Evolutionary conservation across 768 basidiomycete genomes (phyloP), one percentile per base, ranked within the genome.

Genomic region (Suillus placidus): DNA sequence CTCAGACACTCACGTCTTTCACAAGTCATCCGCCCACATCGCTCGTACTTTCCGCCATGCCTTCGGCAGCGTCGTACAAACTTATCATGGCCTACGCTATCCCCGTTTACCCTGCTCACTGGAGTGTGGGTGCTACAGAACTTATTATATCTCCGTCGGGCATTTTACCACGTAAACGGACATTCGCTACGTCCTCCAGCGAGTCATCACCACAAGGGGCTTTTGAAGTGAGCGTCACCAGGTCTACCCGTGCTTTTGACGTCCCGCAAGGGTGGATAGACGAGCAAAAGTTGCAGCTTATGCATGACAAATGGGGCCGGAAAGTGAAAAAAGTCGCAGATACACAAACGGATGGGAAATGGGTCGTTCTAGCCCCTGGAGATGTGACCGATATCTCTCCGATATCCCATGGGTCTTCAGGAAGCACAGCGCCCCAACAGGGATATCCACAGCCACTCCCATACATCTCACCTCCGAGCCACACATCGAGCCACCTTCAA

Each of bases 261-360:
- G 79, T 91, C 10, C 90, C 91, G 16, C 80, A 80, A 37, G 90
- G 88, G 5, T 93, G 88, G 87, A 81, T 93, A 61, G 88, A 93
- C 73, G 85, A 87, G 61, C 73, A 81, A 60, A 88, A 88, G 73
- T 77, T 93, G 47, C 81, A 80, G 34, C 68, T 75, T 30, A 86
- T 92, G 81, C 86, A 86, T 42, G 88, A 90, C 68, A 93, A 94
- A 68, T 93, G 91, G 89, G 82, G 84, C 35, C 89, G 92, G 64
- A 93, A 92, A 74, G 84, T 94, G 23, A 78, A 80, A 52, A 79
- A 81, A 14, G 88, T 94, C 37, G 85, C 88, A n/a, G 89, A 87
- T 69, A 88, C 85, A 18, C 88, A 92, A 71, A 92, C 93, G 6
- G 93, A 94, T 71, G 93, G 93, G 10, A 93, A 92, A 81, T 94